Evolutionary conservation across 345 rosid species (phyloP).

Genomic region (Gossypium sturtianum): DNA sequence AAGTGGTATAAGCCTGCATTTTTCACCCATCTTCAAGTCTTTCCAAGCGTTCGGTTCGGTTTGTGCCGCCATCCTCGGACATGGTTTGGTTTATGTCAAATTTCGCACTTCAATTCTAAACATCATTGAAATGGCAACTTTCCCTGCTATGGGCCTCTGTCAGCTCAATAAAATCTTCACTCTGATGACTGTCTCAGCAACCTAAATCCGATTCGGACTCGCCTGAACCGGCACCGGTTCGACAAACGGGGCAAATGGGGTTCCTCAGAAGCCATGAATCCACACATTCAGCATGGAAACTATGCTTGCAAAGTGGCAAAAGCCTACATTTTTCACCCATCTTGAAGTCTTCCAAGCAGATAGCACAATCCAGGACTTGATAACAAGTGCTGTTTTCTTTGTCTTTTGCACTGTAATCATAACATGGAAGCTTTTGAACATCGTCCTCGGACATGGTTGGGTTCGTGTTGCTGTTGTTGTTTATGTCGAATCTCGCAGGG

Average conservation of each 20-base stretch:
- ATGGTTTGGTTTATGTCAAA: conserved; percentile 12
- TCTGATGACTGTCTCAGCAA: conserved; percentile 19
- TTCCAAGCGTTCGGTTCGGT: conserved; percentile 30
- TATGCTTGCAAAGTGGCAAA: conserved; percentile 46
- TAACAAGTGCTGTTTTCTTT: conserved; percentile 28
- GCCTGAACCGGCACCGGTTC: conserved; percentile 30
- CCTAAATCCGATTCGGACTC: conserved; percentile 6
- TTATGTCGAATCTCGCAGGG: not conserved
- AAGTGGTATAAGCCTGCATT: conserved; percentile 41
- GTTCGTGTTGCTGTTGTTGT: conserved; percentile 1
- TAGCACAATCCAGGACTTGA: conserved; percentile 40
- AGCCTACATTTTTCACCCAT: conserved; percentile 51
- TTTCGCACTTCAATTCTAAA: not conserved
- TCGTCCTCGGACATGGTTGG: conserved; percentile 37
- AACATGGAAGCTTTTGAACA: conserved; percentile 52
- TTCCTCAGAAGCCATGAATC: conserved; percentile 52
- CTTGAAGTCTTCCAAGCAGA: conserved; percentile 51
- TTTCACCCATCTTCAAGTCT: conserved; percentile 40
- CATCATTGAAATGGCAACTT: not conserved
- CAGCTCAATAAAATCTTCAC: conserved; percentile 7
- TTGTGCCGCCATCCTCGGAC: conserved; percentile 27
- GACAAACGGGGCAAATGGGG: conserved; percentile 53
- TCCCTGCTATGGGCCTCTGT: not conserved
- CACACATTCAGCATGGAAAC: conserved; percentile 50
- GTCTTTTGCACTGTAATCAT: conserved; percentile 28